phyloP scores from a whole-genome alignment of 2,329 filamentous ascomycete genomes.

The Aureobasidium vineae region DNA sequence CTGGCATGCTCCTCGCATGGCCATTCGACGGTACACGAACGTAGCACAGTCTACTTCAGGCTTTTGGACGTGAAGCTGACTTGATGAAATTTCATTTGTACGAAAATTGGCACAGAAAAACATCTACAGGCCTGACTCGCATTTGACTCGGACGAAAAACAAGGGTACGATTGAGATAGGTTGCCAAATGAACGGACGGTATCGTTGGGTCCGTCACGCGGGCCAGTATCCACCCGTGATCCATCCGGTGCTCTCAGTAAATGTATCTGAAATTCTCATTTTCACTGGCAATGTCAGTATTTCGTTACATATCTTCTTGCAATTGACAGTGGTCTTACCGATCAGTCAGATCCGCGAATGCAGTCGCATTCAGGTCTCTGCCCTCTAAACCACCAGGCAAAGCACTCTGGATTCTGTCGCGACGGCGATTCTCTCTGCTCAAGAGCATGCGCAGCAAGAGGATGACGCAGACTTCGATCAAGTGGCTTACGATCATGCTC shows the following conservation, averaged over 20 bases:
- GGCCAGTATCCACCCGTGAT: not conserved
- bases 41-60: not conserved
- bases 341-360: slow-evolving; percentile 56
- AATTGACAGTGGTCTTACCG: slow-evolving; percentile 28
- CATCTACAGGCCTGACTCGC: not conserved
- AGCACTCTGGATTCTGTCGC: slow-evolving; percentile 51
- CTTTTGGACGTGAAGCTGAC: not conserved
- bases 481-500: slow-evolving; percentile 56
- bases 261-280: slow-evolving; percentile 48
- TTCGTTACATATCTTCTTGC: not conserved
- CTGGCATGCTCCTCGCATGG: slow-evolving; percentile 4
- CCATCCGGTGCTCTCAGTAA: slow-evolving; percentile 31
- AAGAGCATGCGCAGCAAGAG: slow-evolving; percentile 49
- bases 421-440: slow-evolving; percentile 44
- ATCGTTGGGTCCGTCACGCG: not conserved
- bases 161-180: not conserved
- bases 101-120: not conserved
- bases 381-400: slow-evolving; percentile 49
- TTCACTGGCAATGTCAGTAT: slow-evolving; percentile 35
- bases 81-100: not conserved
- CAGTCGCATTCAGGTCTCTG: slow-evolving; percentile 51
- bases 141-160: slow-evolving; percentile 5
- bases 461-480: slow-evolving; percentile 53
- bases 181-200: slow-evolving; percentile 5
- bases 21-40: not conserved